Base-by-base conservation (phyloP, 345 rosid genomes). In the Eucalyptus fibrosa region DNA sequence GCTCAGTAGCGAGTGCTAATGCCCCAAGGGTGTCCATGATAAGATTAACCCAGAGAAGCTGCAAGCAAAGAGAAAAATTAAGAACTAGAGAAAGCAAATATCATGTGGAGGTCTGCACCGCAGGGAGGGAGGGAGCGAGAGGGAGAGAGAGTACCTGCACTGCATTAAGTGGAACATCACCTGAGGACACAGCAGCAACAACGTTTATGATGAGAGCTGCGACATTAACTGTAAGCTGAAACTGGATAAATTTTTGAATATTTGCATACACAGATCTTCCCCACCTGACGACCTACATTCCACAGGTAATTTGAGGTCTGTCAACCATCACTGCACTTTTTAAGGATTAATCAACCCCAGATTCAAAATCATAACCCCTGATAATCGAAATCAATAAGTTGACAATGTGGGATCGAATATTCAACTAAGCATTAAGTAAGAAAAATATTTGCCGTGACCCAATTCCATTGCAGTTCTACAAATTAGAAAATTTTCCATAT, bases 11-110 rank as follows among this genome's bases (percentile, higher is more conserved):
- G 91, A 98, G 90, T 88, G 99, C 99, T 88, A 98, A 93, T 86
- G 99, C 99, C 56, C 99, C 99, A 90, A 98, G 99, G 28, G 99
- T 98, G 91, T 98, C 99, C 99, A 98, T 96, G 89, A 98, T 98
- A 90, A 98, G 99, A 91, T 98, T 98, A 88, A 98, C 98, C 99
- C 99, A 98, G 10, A 98, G 95, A 90, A 98, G 99, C 99, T 98
- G 93, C 88, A 91, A 17, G 28, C 51, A 89, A 86, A 85, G 30
- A 30, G 45, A 86, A 55, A 45, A 40, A 37, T 42, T 50, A 47
- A 77, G 26, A 47, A 86, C 50, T 0, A 26, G 87, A 10, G 1
- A 62, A 69, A 87, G 47, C 53, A 67, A 87, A 50, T 28, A 42
- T 53, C 51, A 40, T 28, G 34, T 49, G 50, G 21, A 37, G 7